A percentile compares a stretch with the other conserved stretches of the same genome.
Conservation (phyloP, 805 yeast species). For the Barnettozyma californica region DNA sequence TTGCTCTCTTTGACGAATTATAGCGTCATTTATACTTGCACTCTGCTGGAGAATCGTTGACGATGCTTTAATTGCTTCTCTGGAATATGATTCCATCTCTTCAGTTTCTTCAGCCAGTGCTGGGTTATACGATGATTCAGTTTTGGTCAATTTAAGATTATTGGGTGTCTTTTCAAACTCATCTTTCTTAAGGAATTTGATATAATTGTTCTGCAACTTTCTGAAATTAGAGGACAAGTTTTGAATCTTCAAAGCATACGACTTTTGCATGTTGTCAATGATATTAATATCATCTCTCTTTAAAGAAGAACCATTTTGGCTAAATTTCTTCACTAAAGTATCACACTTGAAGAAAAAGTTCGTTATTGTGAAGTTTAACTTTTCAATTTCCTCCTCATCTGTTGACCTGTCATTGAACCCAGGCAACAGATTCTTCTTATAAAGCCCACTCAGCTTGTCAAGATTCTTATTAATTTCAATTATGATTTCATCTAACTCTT, state of each 20-base stretch:
- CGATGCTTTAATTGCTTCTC: constrained; percentile 47
- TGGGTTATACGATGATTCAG: constrained; percentile 17
- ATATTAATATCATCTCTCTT: constrained; percentile 50
- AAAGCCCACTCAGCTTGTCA: constrained; percentile 58
- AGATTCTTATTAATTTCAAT: constrained; percentile 47
- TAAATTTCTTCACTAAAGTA: constrained; percentile 63
- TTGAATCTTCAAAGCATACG: constrained; percentile 82
- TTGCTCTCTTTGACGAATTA: constrained; percentile 69
- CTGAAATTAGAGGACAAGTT: constrained; percentile 71
- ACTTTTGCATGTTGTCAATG: constrained; percentile 75
- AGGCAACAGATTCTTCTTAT: constrained; percentile 79
- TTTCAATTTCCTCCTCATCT: constrained; percentile 77
- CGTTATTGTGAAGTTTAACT: constrained; percentile 68
- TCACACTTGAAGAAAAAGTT: constrained; percentile 75
- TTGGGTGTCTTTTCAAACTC: constrained; percentile 49
- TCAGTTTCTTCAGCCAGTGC: constrained; percentile 31
- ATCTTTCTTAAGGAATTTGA: constrained; percentile 77
- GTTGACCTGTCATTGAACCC: constrained; percentile 77
- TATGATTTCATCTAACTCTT: constrained; percentile 63
- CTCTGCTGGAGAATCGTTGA: constrained; percentile 32
- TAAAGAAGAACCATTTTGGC: constrained; percentile 29
- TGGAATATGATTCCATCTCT: constrained; percentile 46
- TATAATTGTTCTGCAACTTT: constrained; percentile 82
- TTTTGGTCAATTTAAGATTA: constrained; percentile 1
- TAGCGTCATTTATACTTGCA: constrained; percentile 33